These are phyloP conservation scores for Pythium dissotocum DNA, from an alignment of 352 stramenopile species.

Conservation along the genomic window DNA sequence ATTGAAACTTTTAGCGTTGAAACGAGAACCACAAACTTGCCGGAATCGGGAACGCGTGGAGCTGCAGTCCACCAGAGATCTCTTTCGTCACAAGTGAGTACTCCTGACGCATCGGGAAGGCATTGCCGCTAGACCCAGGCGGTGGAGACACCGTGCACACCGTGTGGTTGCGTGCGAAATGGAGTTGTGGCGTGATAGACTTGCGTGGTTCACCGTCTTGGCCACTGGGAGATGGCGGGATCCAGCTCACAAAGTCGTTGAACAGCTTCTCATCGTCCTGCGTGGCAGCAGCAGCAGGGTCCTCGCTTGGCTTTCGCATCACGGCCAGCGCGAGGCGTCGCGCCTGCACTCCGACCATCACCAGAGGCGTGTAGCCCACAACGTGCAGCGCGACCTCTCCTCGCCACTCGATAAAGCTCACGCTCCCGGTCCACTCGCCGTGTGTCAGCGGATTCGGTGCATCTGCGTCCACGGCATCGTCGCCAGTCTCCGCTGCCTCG, in stretches of 20 bases:
- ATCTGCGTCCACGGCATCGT: conserved; percentile 34
- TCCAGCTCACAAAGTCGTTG: conserved; percentile 86
- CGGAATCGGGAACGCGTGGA: conserved; percentile 82
- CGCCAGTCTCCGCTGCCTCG: neutral
- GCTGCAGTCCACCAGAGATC: conserved; percentile 76
- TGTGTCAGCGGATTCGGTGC: conserved; percentile 48
- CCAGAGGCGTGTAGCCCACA: conserved; percentile 66
- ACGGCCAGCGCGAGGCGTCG: conserved; percentile 71
- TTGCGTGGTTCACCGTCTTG: conserved; percentile 50
- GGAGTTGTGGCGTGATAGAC: conserved; percentile 63
- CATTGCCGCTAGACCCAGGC: conserved; percentile 32
- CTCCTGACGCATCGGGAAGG: conserved; percentile 65
- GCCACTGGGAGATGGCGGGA: conserved; percentile 23
- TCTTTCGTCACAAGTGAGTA: conserved; percentile 85
- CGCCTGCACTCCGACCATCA: conserved; percentile 80
- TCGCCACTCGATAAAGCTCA: conserved; percentile 88
- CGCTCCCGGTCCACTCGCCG: conserved; percentile 72
- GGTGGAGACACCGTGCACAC: conserved; percentile 69
- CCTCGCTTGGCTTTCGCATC: conserved; percentile 52
- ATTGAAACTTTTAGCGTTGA: neutral
- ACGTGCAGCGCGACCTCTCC: conserved; percentile 77
- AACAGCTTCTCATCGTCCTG: conserved; percentile 81
- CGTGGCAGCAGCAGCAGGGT: conserved; percentile 20
- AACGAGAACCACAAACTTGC: conserved; percentile 28
- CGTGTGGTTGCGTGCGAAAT: conserved; percentile 77